These are phyloP conservation scores for Aspergillus versicolor DNA, from an alignment of 2,329 filamentous ascomycete species.

Conservation along the genomic window DNA sequence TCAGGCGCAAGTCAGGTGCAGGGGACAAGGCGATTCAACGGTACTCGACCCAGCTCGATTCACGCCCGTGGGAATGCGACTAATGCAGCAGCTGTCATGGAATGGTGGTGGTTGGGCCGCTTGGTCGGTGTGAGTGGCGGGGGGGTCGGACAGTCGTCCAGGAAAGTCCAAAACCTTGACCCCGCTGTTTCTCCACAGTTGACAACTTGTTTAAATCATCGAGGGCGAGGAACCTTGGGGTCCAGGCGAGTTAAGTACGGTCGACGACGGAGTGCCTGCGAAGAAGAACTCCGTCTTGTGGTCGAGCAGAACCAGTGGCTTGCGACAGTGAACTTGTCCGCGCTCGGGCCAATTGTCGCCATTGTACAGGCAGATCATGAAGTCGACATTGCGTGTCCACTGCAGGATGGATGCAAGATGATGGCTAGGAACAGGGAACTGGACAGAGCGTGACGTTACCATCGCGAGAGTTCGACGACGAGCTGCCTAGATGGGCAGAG, in stretches of 20 bases:
- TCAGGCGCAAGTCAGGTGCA: too few relatives aligned
- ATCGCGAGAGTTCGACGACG: not conserved
- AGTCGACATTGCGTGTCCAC: constrained; percentile 7
- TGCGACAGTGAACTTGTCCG: not conserved
- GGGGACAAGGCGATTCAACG: not conserved
- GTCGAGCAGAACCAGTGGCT: not conserved
- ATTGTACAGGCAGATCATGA: constrained; percentile 1
- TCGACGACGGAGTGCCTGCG: not conserved
- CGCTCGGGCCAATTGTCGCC: not conserved
- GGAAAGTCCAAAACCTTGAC: not conserved
- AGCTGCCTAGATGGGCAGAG: too few relatives aligned
- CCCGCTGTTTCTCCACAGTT: constrained; percentile 5
- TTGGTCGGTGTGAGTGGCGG: not conserved
- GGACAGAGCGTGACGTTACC: not conserved
- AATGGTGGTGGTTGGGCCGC: not conserved
- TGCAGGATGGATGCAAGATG: not conserved
- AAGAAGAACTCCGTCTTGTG: constrained; percentile 8
- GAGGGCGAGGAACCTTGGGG: constrained; percentile 1
- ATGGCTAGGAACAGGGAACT: constrained; percentile 6
- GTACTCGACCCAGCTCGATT: not conserved
- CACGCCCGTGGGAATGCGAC: not conserved
- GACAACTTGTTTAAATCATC: not conserved
- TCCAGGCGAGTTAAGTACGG: not conserved
- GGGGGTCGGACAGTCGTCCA: not conserved
- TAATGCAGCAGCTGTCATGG: not conserved